These are phyloP conservation scores for Zizania palustris DNA, from an alignment of 202 grass and related monocot genomes.

Conservation along the genomic window DNA sequence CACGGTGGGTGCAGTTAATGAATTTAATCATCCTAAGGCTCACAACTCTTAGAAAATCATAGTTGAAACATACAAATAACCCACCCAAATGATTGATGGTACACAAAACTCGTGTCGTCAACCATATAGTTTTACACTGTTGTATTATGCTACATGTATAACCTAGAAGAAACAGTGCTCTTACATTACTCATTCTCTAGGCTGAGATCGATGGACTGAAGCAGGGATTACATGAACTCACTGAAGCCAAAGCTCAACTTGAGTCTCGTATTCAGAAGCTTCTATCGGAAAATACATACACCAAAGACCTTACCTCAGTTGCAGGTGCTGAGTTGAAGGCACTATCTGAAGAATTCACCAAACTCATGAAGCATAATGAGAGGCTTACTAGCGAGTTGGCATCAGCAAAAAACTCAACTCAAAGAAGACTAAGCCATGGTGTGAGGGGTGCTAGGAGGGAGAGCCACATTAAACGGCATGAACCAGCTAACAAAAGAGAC, in stretches of 20 bases:
- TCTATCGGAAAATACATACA: slow-evolving; percentile 66
- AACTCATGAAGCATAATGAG: slow-evolving; percentile 87
- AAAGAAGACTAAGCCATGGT: slow-evolving; percentile 52
- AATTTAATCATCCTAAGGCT: too few relatives aligned
- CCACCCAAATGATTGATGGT: neutral
- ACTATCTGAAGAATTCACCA: slow-evolving; percentile 75
- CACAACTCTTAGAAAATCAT: too few relatives aligned
- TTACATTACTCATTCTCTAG: slow-evolving; percentile 41
- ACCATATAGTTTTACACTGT: too few relatives aligned
- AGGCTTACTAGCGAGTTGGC: slow-evolving; percentile 62
- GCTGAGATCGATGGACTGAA: slow-evolving; percentile 62
- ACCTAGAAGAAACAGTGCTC: neutral
- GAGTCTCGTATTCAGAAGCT: slow-evolving; percentile 64
- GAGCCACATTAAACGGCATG: slow-evolving; percentile 51
- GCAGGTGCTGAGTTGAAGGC: slow-evolving; percentile 71
- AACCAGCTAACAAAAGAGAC: slow-evolving; percentile 57
- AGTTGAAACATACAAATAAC: too few relatives aligned
- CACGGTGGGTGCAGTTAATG: too few relatives aligned
- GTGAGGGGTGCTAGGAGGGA: slow-evolving; percentile 53
- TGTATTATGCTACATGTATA: too few relatives aligned
- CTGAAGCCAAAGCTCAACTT: slow-evolving; percentile 62
- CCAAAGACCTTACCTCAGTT: slow-evolving; percentile 66
- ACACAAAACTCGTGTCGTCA: neutral
- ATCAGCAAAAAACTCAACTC: slow-evolving; percentile 59
- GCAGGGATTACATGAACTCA: slow-evolving; percentile 52